Percentiles rank a stretch among this genome's conserved stretches.
Evolutionary conservation across 768 basidiomycete genomes (phyloP).

Genomic region (Boletus speciosus): DNA sequence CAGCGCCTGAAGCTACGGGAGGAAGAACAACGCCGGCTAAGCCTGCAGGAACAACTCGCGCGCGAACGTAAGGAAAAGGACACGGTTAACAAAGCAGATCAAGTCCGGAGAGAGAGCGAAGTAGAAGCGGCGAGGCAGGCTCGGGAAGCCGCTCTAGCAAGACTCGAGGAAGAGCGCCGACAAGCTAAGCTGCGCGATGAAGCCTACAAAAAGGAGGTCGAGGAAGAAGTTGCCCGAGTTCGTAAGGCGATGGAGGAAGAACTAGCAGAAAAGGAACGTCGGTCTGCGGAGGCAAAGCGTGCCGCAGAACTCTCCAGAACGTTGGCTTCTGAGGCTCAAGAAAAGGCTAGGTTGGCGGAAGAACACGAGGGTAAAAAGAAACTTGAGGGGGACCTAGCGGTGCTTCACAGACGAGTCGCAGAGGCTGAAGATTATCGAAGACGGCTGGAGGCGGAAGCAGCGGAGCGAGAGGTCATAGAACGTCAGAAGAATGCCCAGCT

Average conservation of each 20-base stretch:
- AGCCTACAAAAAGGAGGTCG: conserved; percentile 21
- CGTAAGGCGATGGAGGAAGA: conserved; percentile 23
- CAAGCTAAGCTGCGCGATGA: conserved; percentile 24
- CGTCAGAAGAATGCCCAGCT: conserved; percentile 27
- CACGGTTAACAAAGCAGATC: conserved; percentile 14
- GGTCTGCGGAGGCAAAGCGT: conserved; percentile 24
- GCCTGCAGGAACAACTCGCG: conserved; percentile 26
- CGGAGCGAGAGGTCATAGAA: conserved; percentile 26
- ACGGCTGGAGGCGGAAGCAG: conserved; percentile 25
- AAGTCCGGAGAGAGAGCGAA: conserved; percentile 19
- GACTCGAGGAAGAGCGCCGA: conserved; percentile 27
- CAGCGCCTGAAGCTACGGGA: conserved; percentile 27
- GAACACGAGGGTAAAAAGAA: conserved; percentile 30
- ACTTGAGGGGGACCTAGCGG: conserved; percentile 24
- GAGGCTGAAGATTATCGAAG: conserved; percentile 29
- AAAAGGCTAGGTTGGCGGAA: conserved; percentile 27
- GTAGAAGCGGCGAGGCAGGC: conserved; percentile 14
- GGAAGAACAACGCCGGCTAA: conserved; percentile 26
- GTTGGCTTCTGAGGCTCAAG: conserved; percentile 27
- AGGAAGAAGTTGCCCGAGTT: conserved; percentile 26
- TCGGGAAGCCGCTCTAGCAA: conserved; percentile 19
- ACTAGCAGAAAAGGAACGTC: conserved; percentile 22
- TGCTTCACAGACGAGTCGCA: conserved; percentile 23
- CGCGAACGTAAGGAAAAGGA: conserved; percentile 21
- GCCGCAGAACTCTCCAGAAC: conserved; percentile 27